Evolutionary conservation across 257 asterid genomes (phyloP).

Genomic region (Leonotis leonurus): DNA sequence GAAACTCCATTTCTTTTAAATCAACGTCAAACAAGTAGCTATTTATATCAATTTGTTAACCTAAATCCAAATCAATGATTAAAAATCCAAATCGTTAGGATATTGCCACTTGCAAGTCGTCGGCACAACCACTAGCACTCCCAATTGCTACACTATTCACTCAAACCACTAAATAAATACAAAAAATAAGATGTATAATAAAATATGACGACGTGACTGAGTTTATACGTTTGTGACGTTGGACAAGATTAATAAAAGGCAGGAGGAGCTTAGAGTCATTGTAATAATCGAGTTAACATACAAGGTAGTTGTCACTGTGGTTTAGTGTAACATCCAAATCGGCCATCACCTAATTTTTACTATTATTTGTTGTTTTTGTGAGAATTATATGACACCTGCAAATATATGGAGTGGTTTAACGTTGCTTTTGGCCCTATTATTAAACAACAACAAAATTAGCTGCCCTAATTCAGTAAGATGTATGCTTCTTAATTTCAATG

Average conservation of each 20-base stretch:
- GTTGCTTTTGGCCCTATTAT: conserved; percentile 2
- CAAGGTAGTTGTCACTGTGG: background rate
- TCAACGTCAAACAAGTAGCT: background rate
- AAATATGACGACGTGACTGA: conserved; percentile 8
- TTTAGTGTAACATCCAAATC: conserved; percentile 14
- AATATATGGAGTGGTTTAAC: background rate
- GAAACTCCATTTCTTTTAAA: no score
- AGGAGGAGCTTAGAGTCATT: background rate
- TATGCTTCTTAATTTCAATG: conserved; percentile 20
- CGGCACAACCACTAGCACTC: background rate
- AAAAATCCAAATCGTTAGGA: background rate
- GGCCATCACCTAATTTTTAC: conserved; percentile 1
- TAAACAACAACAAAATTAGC: background rate
- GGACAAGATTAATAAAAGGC: background rate
- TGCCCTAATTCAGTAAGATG: background rate
- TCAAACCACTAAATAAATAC: background rate
- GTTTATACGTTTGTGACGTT: conserved; percentile 10
- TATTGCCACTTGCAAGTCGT: conserved; percentile 3
- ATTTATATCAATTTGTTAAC: no score
- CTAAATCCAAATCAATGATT: no score
- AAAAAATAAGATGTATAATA: no score
- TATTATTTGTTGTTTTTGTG: background rate
- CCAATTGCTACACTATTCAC: background rate
- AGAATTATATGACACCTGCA: conserved; percentile 10
- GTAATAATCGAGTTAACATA: conserved; percentile 1